phyloP scores from a whole-genome alignment of 371 early-diverging fungal species.

The Enterocytospora artemiae region DNA sequence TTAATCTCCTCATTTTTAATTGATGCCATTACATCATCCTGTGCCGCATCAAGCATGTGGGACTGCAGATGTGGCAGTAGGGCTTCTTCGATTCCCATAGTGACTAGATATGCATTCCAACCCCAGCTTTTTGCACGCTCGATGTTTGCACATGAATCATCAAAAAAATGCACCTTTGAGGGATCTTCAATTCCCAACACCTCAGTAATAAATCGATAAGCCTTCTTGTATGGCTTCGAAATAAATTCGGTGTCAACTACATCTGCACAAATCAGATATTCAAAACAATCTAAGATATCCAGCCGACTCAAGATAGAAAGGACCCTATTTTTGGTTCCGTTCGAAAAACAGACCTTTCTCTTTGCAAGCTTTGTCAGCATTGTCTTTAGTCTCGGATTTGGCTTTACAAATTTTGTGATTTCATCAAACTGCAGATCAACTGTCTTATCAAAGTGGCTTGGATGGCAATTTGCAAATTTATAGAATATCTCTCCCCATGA shows the following conservation, averaged over 20 bases:
- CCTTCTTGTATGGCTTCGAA: slow-evolving; percentile 24
- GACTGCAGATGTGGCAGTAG: too few relatives aligned
- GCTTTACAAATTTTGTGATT: slow-evolving; percentile 15
- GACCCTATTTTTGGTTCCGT: slow-evolving; percentile 25
- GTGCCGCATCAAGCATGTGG: too few relatives aligned
- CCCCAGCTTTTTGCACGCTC: slow-evolving; percentile 19
- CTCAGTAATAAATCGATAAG: slow-evolving; percentile 33
- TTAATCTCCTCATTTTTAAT: too few relatives aligned
- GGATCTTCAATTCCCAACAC: slow-evolving; percentile 16
- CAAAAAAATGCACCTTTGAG: slow-evolving; percentile 38
- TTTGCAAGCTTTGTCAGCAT: slow-evolving; percentile 12
- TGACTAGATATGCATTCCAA: too few relatives aligned
- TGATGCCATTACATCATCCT: too few relatives aligned
- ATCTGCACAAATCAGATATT: slow-evolving; percentile 34
- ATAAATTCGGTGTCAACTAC: slow-evolving; percentile 8
- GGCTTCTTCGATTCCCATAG: too few relatives aligned
- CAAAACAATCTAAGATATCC: slow-evolving; percentile 28
- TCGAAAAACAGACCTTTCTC: slow-evolving; percentile 39
- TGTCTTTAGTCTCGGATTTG: slow-evolving; percentile 15
- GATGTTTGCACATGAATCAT: slow-evolving; percentile 32
- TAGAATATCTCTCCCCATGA: slow-evolving; percentile 18
- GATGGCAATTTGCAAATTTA: slow-evolving; percentile 3
- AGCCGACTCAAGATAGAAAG: slow-evolving; percentile 19
- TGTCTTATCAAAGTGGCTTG: slow-evolving; percentile 7
- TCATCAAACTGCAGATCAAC: not conserved